Conservation (phyloP, 371 early-diverging fungal genomes). For the Mucor mucedo region DNA sequence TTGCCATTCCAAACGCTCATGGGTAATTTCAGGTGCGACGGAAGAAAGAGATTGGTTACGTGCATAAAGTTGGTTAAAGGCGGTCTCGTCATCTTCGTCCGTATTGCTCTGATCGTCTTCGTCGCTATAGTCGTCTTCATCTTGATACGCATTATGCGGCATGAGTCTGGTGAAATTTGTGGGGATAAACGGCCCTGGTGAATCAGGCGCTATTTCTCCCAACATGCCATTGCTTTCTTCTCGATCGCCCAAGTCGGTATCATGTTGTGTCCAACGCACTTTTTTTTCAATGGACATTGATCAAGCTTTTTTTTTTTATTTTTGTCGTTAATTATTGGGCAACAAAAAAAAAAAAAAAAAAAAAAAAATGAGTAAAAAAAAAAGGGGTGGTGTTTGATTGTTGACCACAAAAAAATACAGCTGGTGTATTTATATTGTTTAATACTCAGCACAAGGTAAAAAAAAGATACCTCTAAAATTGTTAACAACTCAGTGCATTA, state of each 20-base stretch:
- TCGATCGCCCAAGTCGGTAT: constrained; percentile 20
- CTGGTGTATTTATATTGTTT: no score
- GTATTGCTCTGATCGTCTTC: constrained; percentile 39
- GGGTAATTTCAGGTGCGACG: constrained; percentile 59
- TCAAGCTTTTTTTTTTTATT: not conserved
- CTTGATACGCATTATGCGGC: constrained; percentile 24
- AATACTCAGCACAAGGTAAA: no score
- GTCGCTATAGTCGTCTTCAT: constrained; percentile 34
- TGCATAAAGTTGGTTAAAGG: constrained; percentile 40
- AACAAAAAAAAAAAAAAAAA: not conserved
- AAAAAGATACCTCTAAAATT: no score
- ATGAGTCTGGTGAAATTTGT: constrained; percentile 17
- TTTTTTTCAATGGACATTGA: constrained; percentile 34
- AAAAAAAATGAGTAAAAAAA: not conserved
- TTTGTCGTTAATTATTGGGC: not conserved
- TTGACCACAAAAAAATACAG: not conserved
- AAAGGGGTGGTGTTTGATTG: not conserved
- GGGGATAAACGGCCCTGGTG: constrained; percentile 30
- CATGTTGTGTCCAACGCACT: constrained; percentile 40
- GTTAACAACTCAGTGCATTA: no score
- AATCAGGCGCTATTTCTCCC: not conserved
- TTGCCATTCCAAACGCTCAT: constrained; percentile 83
- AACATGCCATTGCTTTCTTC: not conserved
- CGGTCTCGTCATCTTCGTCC: constrained; percentile 40
- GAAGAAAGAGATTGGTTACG: constrained; percentile 40